Evolutionary conservation across 768 basidiomycete genomes (phyloP).

Genomic region (Kwoniella bestiolae): DNA sequence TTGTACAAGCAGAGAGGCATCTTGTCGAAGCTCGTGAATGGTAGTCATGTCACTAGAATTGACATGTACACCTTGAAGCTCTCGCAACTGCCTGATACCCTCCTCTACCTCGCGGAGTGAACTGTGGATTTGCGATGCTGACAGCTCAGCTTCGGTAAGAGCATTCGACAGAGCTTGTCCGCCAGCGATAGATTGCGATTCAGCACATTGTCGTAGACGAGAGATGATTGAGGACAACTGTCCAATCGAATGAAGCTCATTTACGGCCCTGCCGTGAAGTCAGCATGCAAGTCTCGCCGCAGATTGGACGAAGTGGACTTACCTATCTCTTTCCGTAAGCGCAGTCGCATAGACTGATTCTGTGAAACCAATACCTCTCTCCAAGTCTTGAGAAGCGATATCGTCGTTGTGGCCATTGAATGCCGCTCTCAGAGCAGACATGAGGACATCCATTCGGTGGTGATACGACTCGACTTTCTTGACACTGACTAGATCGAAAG

Average conservation of each 20-base stretch:
- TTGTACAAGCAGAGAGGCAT: slow-evolving; percentile 18
- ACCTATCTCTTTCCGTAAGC: slow-evolving; percentile 69
- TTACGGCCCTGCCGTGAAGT: slow-evolving; percentile 1
- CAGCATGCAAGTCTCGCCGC: background rate
- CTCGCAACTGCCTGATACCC: slow-evolving; percentile 36
- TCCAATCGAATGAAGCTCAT: slow-evolving; percentile 10
- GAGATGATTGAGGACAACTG: slow-evolving; percentile 15
- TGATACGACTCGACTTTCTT: slow-evolving; percentile 50
- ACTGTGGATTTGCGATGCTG: slow-evolving; percentile 17
- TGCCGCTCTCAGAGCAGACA: slow-evolving; percentile 69
- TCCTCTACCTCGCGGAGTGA: slow-evolving; percentile 35
- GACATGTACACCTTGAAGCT: slow-evolving; percentile 29
- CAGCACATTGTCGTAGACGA: slow-evolving; percentile 25
- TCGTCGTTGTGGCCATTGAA: slow-evolving; percentile 77
- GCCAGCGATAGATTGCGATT: slow-evolving; percentile 24
- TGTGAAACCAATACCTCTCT: slow-evolving; percentile 73
- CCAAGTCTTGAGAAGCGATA: slow-evolving; percentile 81
- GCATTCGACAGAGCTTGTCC: background rate
- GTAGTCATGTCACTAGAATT: slow-evolving; percentile 20
- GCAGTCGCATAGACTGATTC: slow-evolving; percentile 78
- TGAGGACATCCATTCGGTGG: slow-evolving; percentile 64
- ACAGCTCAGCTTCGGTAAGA: slow-evolving; percentile 11
- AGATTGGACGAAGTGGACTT: slow-evolving; percentile 48
- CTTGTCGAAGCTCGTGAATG: slow-evolving; percentile 30
- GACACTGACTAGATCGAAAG: slow-evolving; percentile 10